phyloP scores from a whole-genome alignment of 495 filamentous ascomycete genomes.

The Lasiosphaeria miniovina region DNA sequence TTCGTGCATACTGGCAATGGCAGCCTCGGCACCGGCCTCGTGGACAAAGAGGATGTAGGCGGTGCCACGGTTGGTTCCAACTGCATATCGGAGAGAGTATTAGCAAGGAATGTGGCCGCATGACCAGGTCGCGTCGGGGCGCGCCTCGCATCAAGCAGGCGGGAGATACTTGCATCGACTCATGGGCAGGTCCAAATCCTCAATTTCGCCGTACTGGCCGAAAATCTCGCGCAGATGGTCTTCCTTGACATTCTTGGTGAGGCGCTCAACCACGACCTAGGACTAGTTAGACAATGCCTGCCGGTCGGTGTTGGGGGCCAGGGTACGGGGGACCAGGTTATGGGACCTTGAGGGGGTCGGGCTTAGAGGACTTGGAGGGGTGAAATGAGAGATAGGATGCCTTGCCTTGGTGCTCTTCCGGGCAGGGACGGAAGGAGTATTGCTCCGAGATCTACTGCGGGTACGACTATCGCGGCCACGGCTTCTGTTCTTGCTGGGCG shows the following conservation, averaged over 20 bases:
- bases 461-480: constrained; percentile 24
- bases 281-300: constrained; percentile 15
- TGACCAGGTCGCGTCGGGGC: too few species aligned
- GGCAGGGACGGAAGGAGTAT: constrained; percentile 15
- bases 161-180: constrained; percentile 67
- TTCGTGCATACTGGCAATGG: constrained; percentile 98
- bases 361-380: not conserved
- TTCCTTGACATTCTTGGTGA: constrained; percentile 93
- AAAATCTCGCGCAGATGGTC: constrained; percentile 90
- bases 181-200: constrained; percentile 82
- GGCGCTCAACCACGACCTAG: constrained; percentile 92
- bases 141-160: not conserved
- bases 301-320: not conserved
- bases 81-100: constrained; percentile 41
- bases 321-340: too few species aligned
- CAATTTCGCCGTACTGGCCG: constrained; percentile 79
- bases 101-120: not conserved
- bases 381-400: not conserved
- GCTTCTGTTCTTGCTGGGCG: constrained; percentile 29
- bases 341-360: too few species aligned
- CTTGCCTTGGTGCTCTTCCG: constrained; percentile 35
- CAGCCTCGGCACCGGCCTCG: constrained; percentile 76
- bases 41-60: constrained; percentile 87
- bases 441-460: constrained; percentile 35
- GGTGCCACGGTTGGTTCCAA: constrained; percentile 86